A percentile compares a stretch with the other conserved stretches of the same genome.
These are phyloP conservation scores for Debaryomycetaceae sp. DNA, from an alignment of 1,139 yeast genomes.

Conservation along the genomic window DNA sequence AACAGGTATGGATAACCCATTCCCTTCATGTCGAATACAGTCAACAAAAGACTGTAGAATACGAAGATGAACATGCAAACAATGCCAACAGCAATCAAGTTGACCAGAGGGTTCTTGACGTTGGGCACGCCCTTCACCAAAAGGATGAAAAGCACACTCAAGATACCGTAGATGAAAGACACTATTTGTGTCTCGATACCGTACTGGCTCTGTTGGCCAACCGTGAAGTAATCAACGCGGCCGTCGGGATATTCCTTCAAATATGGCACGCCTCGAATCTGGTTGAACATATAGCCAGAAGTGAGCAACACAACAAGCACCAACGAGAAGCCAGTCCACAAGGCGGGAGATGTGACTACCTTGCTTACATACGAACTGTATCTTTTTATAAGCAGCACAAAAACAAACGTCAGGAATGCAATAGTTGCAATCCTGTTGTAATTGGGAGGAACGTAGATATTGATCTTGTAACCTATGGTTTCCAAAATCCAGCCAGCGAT, in stretches of 20 bases:
- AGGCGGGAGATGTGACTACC: constrained; percentile 23
- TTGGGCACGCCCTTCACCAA: constrained; percentile 49
- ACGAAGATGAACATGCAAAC: constrained; percentile 41
- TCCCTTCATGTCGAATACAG: constrained; percentile 56
- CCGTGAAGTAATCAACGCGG: constrained; percentile 54
- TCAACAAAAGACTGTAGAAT: constrained; percentile 52
- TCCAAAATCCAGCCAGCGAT: constrained; percentile 36
- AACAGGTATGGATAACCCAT: constrained; percentile 59
- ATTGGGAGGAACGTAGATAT: constrained; percentile 53
- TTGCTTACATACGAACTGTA: constrained; percentile 33
- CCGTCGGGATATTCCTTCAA: constrained; percentile 58
- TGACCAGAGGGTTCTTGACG: constrained; percentile 38
- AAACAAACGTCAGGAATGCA: constrained; percentile 36
- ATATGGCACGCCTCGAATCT: constrained; percentile 74
- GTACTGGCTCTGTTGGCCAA: constrained; percentile 70
- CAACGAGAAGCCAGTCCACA: constrained; percentile 68
- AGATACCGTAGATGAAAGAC: constrained; percentile 57
- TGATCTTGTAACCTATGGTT: constrained; percentile 42
- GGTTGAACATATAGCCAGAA: constrained; percentile 92
- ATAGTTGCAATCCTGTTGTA: constrained; percentile 49
- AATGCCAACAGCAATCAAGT: constrained; percentile 40
- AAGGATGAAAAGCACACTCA: constrained; percentile 47
- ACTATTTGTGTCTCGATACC: constrained; percentile 82
- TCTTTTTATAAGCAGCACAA: constrained; percentile 16
- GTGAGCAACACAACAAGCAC: constrained; percentile 66